These are phyloP conservation scores for Yarrowia sp. DNA, from an alignment of 805 yeast genomes.

Conservation along the genomic window DNA sequence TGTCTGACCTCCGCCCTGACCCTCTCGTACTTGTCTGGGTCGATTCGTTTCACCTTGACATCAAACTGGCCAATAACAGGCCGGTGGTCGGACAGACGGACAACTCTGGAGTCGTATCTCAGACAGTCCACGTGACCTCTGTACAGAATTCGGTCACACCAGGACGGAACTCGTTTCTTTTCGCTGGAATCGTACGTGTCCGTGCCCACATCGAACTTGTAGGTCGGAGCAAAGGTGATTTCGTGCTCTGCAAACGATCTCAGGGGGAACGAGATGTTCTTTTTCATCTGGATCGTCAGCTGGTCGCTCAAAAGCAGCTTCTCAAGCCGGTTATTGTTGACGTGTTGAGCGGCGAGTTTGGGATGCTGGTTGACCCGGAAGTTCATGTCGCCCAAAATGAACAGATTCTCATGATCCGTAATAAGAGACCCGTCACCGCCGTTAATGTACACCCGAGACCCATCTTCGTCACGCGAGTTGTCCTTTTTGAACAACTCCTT, in stretches of 20 bases:
- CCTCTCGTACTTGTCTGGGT: slow-evolving; percentile 53
- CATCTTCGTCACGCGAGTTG: slow-evolving; percentile 37
- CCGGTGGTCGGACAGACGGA: slow-evolving; percentile 83
- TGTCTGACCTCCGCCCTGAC: slow-evolving; percentile 8
- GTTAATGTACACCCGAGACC: slow-evolving; percentile 45
- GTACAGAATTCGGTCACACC: slow-evolving; percentile 92
- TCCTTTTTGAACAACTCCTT: slow-evolving; percentile 45
- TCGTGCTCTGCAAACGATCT: slow-evolving; percentile 79
- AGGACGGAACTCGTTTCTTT: slow-evolving; percentile 91
- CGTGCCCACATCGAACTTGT: slow-evolving; percentile 90
- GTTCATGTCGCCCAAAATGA: slow-evolving; percentile 95
- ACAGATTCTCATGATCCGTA: slow-evolving; percentile 78
- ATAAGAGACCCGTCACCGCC: slow-evolving; percentile 59
- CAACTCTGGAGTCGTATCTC: slow-evolving; percentile 63
- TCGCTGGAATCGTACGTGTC: slow-evolving; percentile 85
- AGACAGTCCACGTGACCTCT: slow-evolving; percentile 66
- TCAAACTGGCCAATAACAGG: slow-evolving; percentile 81
- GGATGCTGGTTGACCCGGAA: slow-evolving; percentile 77
- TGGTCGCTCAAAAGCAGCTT: slow-evolving; percentile 77
- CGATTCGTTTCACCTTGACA: slow-evolving; percentile 68
- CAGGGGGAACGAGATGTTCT: slow-evolving; percentile 63
- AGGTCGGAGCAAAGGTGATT: slow-evolving; percentile 86
- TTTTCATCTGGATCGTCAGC: slow-evolving; percentile 77
- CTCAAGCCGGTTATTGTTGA: slow-evolving; percentile 57
- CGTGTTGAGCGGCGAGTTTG: slow-evolving; percentile 68